Base-by-base conservation (phyloP, 2,329 filamentous ascomycete genomes). In the Aspergillus pseudoterreus region DNA sequence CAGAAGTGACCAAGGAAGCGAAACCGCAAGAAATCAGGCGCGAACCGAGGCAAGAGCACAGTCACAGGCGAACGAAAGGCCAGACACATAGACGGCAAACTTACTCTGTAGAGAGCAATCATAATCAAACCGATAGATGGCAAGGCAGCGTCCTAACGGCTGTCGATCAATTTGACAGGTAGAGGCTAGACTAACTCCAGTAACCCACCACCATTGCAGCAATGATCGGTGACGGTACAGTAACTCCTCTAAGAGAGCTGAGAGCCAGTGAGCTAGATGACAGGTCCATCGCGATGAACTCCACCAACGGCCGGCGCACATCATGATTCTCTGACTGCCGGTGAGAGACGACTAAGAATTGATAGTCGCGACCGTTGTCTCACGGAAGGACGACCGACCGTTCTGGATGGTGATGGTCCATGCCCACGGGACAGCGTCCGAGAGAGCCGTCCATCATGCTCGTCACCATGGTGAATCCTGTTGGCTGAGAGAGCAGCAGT, bases 311-410 rank as follows among this genome's bases (percentile, higher is more conserved):
- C 39, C 12, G 35, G 15, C 35, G 35, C 35, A 47, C 27, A 51
- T 27, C 38, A 47, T 51, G 19, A 43, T 44, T 30, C 27, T 47
- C 38, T 11, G 36, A 17, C 1, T 12, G 19, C 19, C 39, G 35
- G 35, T 38, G 35, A 38, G 35, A 38, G 35, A 22, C 35, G 45
- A 43, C 45, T 52, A 52, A 47, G 41, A 47, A 35, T 24, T 50
- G 51, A 57, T 52, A 52, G 52, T 55, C 39, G 39, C 52, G 39
- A 54, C 47, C 49, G 49, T 47, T 57, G 47, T 55, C 52, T 57
- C 45, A 50, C 52, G 32, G 49, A 14, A 10, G 32, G 14, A 43
- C 52, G 38, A 45, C 49, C 14, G 27, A 22, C 27, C 44, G 19
- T 38, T 24, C 41, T 21, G 41, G 33, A n/a, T 36, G 45, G 19